A percentile compares a stretch with the other conserved stretches of the same genome.
Evolutionary conservation across 1,284 basidiomycete genomes (phyloP).

Genomic region (Cutaneotrichosporon cyanovorans): DNA sequence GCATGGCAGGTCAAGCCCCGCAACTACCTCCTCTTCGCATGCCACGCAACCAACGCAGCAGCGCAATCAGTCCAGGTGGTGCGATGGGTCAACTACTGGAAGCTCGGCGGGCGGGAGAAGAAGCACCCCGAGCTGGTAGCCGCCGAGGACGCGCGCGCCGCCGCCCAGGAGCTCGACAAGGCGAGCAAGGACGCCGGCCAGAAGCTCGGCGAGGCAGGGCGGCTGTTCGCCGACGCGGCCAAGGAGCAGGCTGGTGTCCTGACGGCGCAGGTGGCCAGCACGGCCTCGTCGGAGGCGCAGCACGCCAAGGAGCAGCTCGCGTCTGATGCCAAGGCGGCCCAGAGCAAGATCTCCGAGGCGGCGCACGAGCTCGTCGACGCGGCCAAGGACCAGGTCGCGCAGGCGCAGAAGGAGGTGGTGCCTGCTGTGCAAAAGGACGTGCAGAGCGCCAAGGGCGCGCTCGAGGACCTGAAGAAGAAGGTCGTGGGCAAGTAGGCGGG

Average conservation of each 20-base stretch:
- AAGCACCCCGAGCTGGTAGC: constrained; percentile 26
- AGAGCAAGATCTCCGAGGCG: constrained; percentile 1
- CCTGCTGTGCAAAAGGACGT: constrained; percentile 14
- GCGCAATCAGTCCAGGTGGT: constrained; percentile 75
- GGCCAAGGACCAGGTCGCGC: constrained; percentile 15
- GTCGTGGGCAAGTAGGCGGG: constrained; percentile 1
- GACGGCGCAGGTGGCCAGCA: not conserved
- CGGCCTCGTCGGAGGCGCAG: not conserved
- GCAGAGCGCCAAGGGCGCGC: constrained; percentile 24
- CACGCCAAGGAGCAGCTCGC: not conserved
- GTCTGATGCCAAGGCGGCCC: not conserved
- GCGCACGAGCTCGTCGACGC: not conserved
- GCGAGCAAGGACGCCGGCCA: constrained; percentile 1
- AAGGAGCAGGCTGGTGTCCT: not conserved
- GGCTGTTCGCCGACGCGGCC: constrained; percentile 2
- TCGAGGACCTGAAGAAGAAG: constrained; percentile 1
- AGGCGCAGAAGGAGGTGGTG: constrained; percentile 7
- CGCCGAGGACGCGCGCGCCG: constrained; percentile 10
- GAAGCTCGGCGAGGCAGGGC: constrained; percentile 1
- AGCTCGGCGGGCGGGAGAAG: constrained; percentile 43
- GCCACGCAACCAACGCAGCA: constrained; percentile 81
- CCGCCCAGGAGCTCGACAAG: constrained; percentile 1
- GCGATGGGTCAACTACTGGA: constrained; percentile 83
- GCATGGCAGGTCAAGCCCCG: constrained; percentile 92
- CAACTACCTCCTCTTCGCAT: constrained; percentile 89